phyloP scores from a whole-genome alignment of 768 basidiomycete species.

The Leccinum sublutescens region DNA sequence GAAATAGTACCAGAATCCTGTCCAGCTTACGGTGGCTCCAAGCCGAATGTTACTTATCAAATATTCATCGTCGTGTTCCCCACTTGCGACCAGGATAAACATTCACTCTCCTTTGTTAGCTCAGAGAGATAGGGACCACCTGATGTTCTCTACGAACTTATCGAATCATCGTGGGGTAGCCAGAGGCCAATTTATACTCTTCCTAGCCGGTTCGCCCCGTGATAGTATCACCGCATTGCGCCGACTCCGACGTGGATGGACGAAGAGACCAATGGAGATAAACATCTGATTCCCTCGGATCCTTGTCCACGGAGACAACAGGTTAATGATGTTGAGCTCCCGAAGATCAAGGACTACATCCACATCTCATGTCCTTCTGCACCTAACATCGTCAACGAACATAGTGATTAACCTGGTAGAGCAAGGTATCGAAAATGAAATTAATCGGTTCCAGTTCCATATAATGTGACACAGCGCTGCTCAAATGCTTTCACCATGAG shows the following conservation, averaged over 20 bases:
- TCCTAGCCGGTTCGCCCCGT: too few species aligned
- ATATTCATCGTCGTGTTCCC: neutral
- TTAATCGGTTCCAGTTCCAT: conserved; percentile 46
- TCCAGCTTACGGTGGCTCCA: neutral
- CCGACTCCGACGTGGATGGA: neutral
- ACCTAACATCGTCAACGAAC: neutral
- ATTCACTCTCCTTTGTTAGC: too few species aligned
- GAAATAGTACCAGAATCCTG: neutral
- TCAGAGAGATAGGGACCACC: too few species aligned
- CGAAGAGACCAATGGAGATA: neutral
- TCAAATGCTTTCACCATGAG: conserved; percentile 95
- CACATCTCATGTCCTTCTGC: neutral
- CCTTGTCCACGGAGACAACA: neutral
- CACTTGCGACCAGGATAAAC: too few species aligned
- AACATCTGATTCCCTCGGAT: neutral
- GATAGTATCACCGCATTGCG: too few species aligned
- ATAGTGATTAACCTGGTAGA: neutral
- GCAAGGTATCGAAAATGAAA: conserved; percentile 1
- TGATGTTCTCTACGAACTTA: too few species aligned
- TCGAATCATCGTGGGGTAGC: too few species aligned
- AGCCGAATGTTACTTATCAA: neutral
- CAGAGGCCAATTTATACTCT: too few species aligned
- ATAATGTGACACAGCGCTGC: conserved; percentile 71
- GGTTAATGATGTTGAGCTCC: neutral
- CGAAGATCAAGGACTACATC: neutral